A percentile compares a stretch with the other conserved stretches of the same genome.
Evolutionary conservation across 83 land plant species (phyloP).

Genomic region (Diphasiastrum complanatum): DNA sequence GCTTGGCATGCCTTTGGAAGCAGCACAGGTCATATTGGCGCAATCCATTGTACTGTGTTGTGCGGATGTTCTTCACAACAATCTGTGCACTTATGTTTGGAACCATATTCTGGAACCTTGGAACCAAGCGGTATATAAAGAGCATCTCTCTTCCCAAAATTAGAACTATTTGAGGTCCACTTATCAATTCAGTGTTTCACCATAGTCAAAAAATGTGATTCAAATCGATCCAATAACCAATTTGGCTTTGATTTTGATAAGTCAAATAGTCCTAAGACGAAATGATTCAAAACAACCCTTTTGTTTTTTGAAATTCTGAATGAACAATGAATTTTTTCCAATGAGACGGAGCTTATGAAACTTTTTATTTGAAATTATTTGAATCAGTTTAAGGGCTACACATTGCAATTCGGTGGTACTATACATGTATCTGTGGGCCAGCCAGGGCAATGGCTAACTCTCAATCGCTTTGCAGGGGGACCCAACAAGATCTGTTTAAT

Average conservation of each 20-base stretch:
- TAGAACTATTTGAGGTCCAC: neutral
- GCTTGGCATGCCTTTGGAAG: slow-evolving; percentile 44
- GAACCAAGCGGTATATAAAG: neutral
- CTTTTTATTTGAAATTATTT: too few relatives aligned
- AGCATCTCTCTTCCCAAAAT: neutral
- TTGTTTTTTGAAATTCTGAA: too few relatives aligned
- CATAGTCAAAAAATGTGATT: too few relatives aligned
- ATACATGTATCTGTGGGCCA: neutral
- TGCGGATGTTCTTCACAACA: slow-evolving; percentile 12
- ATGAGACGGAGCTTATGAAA: too few relatives aligned
- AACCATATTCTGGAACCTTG: slow-evolving; percentile 7
- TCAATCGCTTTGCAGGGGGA: slow-evolving; percentile 5
- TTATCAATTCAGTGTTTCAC: neutral
- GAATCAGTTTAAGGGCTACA: neutral
- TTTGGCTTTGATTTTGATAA: too few relatives aligned
- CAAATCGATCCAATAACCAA: too few relatives aligned
- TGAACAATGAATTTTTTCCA: too few relatives aligned
- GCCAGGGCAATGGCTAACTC: neutral
- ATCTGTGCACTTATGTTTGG: slow-evolving; percentile 25
- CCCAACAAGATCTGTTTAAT: neutral
- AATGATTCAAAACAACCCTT: too few relatives aligned
- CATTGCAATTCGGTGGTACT: neutral
- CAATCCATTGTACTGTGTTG: slow-evolving; percentile 33
- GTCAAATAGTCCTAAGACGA: too few relatives aligned
- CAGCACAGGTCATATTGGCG: slow-evolving; percentile 39